A percentile compares a stretch with the other conserved stretches of the same genome.
These are phyloP conservation scores for Calamus simplicifolius DNA, from an alignment of 176 grass and related monocot genomes.

Conservation along the genomic window DNA sequence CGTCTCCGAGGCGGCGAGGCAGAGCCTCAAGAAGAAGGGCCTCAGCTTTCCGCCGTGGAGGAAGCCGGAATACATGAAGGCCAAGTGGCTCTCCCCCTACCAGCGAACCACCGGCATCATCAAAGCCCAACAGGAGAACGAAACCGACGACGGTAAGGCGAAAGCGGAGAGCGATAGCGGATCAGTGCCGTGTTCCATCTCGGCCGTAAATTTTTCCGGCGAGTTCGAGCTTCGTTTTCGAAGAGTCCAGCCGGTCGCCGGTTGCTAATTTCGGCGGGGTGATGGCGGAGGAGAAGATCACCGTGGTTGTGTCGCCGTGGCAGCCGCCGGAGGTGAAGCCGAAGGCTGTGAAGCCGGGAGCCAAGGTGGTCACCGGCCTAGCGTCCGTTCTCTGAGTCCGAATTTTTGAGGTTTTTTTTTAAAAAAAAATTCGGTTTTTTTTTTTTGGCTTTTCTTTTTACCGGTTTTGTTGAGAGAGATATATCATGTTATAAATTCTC, in stretches of 20 bases:
- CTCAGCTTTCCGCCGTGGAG: slow-evolving; percentile 60
- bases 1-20: slow-evolving; percentile 49
- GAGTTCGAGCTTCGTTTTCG: slow-evolving; percentile 36
- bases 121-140: neutral
- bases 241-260: neutral
- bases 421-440: too few species aligned
- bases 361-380: slow-evolving; percentile 57
- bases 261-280: too few species aligned
- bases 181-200: slow-evolving; percentile 30
- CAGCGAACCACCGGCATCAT: neutral
- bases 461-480: too few species aligned
- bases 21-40: slow-evolving; percentile 88
- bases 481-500: too few species aligned
- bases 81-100: slow-evolving; percentile 35
- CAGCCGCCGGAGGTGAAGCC: slow-evolving; percentile 33
- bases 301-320: slow-evolving; percentile 43
- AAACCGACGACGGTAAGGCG: neutral
- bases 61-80: slow-evolving; percentile 34
- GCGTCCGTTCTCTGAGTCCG: slow-evolving; percentile 58
- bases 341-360: neutral
- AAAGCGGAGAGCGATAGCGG: neutral
- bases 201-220: slow-evolving; percentile 34
- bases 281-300: slow-evolving; percentile 21
- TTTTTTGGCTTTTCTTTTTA: too few species aligned
- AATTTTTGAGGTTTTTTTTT: too few species aligned